Conservation (phyloP, 2,329 filamentous ascomycete genomes). For the Colletotrichum sp. region DNA sequence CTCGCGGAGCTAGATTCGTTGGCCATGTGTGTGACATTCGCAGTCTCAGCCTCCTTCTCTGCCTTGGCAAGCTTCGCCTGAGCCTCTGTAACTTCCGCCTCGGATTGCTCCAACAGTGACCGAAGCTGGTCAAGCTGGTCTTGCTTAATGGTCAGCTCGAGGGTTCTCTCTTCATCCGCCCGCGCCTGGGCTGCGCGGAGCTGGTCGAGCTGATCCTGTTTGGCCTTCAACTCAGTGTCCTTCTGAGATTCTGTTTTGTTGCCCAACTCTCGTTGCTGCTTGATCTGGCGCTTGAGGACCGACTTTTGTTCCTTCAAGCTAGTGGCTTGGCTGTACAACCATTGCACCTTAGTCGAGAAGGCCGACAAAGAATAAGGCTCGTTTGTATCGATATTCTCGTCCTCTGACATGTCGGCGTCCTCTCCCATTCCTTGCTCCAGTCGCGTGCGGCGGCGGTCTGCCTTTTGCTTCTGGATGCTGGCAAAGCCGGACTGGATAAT, state of each 20-base stretch:
- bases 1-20: constrained; percentile 22
- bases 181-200: constrained; percentile 26
- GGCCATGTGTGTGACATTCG: constrained; percentile 25
- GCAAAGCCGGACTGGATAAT: constrained; percentile 61
- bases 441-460: constrained; percentile 56
- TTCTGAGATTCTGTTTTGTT: constrained; percentile 80
- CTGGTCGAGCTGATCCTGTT: constrained; percentile 60
- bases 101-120: constrained; percentile 38
- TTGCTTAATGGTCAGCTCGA: constrained; percentile 61
- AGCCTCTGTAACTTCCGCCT: constrained; percentile 40
- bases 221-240: constrained; percentile 66
- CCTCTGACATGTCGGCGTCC: constrained; percentile 66
- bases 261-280: constrained; percentile 93
- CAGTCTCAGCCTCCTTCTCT: constrained; percentile 51
- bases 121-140: constrained; percentile 52
- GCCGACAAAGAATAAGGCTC: constrained; percentile 75
- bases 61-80: constrained; percentile 56
- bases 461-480: constrained; percentile 58
- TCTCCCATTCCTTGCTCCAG: constrained; percentile 62
- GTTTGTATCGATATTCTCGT: constrained; percentile 61
- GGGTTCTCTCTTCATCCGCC: constrained; percentile 56
- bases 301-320: constrained; percentile 85
- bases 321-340: constrained; percentile 77
- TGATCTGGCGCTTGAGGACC: constrained; percentile 89
- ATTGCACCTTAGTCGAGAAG: constrained; percentile 81